phyloP scores from a whole-genome alignment of 2,329 filamentous ascomycete genomes.

The Penicillium sp. region DNA sequence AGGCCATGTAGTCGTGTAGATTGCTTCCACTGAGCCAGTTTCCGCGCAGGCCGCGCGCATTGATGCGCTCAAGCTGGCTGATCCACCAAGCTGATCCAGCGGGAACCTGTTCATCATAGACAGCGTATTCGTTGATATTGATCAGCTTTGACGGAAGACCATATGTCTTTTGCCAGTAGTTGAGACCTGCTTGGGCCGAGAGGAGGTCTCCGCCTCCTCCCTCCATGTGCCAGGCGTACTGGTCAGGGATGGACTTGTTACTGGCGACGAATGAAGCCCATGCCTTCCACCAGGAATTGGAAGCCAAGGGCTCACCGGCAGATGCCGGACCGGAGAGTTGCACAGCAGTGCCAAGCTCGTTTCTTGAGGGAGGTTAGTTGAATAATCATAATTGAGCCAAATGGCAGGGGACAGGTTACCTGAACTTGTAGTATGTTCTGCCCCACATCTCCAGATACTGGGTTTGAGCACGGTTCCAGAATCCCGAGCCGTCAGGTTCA shows the following conservation, averaged over 20 bases:
- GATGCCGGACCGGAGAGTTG: neutral
- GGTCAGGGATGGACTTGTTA: neutral
- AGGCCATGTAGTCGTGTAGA: neutral
- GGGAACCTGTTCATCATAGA: neutral
- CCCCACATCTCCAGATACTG: slow-evolving; percentile 1
- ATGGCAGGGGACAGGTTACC: neutral
- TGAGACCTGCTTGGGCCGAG: neutral
- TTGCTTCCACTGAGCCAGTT: neutral
- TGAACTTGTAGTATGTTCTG: neutral
- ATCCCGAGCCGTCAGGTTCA: neutral
- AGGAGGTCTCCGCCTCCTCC: neutral
- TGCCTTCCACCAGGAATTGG: neutral
- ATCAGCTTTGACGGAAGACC: neutral
- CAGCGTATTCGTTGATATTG: neutral
- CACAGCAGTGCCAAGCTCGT: neutral
- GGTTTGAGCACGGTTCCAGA: neutral
- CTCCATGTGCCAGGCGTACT: neutral
- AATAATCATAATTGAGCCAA: neutral
- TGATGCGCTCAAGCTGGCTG: neutral
- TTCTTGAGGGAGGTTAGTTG: neutral
- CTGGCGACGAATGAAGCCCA: neutral
- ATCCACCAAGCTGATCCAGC: neutral
- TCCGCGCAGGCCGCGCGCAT: neutral
- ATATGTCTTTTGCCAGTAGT: neutral
- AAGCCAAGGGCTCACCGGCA: neutral